Conservation (phyloP, 2,329 filamentous ascomycete genomes). For the Colletotrichum paranaense region DNA sequence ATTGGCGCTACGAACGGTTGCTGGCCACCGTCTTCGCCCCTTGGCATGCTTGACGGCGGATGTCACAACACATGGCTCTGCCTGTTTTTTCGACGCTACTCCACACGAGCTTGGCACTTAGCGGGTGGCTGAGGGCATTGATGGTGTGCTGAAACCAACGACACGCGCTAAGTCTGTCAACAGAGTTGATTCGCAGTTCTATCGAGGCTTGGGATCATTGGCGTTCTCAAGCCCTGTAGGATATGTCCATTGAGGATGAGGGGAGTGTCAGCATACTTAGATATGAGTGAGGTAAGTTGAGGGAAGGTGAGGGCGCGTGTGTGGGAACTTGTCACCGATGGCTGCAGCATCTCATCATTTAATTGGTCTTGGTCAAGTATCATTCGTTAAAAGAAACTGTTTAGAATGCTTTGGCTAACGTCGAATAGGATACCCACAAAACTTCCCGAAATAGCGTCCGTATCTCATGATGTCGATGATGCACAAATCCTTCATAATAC, state of each 20-base stretch:
- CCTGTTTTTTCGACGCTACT: not conserved
- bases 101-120: constrained; percentile 1
- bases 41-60: constrained; percentile 23
- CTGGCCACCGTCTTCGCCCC: not conserved
- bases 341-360: not conserved
- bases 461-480: constrained; percentile 34
- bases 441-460: constrained; percentile 26
- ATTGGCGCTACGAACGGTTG: constrained; percentile 3
- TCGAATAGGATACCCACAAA: constrained; percentile 20
- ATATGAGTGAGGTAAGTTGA: too few relatives aligned
- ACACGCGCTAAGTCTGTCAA: not conserved
- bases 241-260: too few relatives aligned
- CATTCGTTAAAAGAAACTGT: constrained; percentile 1
- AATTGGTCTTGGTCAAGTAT: not conserved
- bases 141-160: constrained; percentile 19
- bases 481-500: constrained; percentile 34
- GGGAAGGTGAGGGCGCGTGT: not conserved
- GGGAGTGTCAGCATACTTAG: too few relatives aligned
- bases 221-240: not conserved
- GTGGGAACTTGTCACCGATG: not conserved
- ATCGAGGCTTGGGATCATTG: not conserved
- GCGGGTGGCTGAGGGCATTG: constrained; percentile 15
- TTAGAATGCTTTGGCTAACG: constrained; percentile 29
- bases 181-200: not conserved
- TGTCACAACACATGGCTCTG: not conserved